Base-by-base conservation (phyloP, 805 yeast species). In the Kodamaea fukazawae region DNA sequence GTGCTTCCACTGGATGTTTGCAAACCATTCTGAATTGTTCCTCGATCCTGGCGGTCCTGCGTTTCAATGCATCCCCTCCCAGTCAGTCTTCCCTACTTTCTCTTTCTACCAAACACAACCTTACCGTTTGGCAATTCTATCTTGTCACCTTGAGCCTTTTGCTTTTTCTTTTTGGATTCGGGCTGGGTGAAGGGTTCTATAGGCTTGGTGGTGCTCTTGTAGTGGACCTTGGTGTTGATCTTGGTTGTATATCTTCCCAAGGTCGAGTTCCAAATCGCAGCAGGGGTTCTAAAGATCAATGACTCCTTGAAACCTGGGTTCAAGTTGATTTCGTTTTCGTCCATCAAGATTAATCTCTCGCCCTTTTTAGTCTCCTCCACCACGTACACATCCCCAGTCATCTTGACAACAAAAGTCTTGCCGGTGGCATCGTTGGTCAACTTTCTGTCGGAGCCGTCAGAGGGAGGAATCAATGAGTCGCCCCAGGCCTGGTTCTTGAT, bases 61-160 rank as follows among this genome's bases (percentile, higher is more conserved):
- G 8, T 5, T 20, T 20, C 5, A 20, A 20, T 20, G 5, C 23
- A 20, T 8, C 23, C 49, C 12, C 12, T 33, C 11, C 28, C n/a
- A 17, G 9, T 7, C 22, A n/a, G n/a, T n/a, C 7, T 34, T 4
- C 14, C 25, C 11, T n/a, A 16, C 26, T 25, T 20, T 29, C 20
- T 33, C 31, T 22, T 33, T 23, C 69, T 55, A 7, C 62, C 60
- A 40, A 65, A 67, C 12, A 77, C 67, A 8, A 76, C 76, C 53
- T 79, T 79, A 1, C 86, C 86, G 51, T 80, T 81, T 7, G 83
- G 83, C 43, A 81, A 62, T 36, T 68, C 76, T 32, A 65, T 57
- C 46, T 69, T 75, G 41, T 70, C 70, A 7, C 76, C 78, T 36
- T 56, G 60, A 16, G 53, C 63, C 13, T 49, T 53, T 36, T 61